Conservation (phyloP, 306 rosid genomes). For the Carpinus fangiana region DNA sequence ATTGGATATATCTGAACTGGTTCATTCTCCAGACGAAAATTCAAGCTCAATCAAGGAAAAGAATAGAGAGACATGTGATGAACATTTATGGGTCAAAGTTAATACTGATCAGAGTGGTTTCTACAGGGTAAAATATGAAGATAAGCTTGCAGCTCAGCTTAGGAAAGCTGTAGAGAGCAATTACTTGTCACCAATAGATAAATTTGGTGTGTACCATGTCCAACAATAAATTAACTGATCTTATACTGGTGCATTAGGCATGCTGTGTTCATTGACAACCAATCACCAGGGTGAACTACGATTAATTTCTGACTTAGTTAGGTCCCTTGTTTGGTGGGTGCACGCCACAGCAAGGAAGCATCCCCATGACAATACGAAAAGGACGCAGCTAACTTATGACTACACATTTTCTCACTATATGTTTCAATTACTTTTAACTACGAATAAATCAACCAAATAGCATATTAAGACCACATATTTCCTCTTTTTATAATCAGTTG, state of each 20-base stretch:
- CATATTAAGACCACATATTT: neutral
- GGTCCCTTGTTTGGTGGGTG: neutral
- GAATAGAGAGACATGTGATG: constrained; percentile 20
- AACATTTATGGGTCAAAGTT: constrained; percentile 56
- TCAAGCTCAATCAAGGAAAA: constrained; percentile 23
- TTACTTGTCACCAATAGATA: constrained; percentile 48
- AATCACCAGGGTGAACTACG: neutral
- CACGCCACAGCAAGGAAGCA: neutral
- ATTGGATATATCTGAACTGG: constrained; percentile 48
- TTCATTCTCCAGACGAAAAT: constrained; percentile 23
- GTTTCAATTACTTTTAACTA: neutral
- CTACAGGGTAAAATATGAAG: constrained; percentile 63
- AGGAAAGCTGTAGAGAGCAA: constrained; percentile 49
- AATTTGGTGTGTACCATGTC: constrained; percentile 42
- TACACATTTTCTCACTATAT: neutral
- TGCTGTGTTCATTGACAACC: constrained; percentile 1
- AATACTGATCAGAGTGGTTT: constrained; percentile 57
- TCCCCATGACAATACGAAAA: neutral
- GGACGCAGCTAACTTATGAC: neutral
- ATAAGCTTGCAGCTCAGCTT: constrained; percentile 48
- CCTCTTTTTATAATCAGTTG: neutral
- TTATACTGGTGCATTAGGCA: neutral
- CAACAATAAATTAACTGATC: constrained; percentile 1
- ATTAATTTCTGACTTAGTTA: neutral
- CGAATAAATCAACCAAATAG: neutral